Evolutionary conservation across 495 filamentous ascomycete genomes (phyloP), one percentile per base, ranked within the genome.

Genomic region (Neurospora tetrasperma): DNA sequence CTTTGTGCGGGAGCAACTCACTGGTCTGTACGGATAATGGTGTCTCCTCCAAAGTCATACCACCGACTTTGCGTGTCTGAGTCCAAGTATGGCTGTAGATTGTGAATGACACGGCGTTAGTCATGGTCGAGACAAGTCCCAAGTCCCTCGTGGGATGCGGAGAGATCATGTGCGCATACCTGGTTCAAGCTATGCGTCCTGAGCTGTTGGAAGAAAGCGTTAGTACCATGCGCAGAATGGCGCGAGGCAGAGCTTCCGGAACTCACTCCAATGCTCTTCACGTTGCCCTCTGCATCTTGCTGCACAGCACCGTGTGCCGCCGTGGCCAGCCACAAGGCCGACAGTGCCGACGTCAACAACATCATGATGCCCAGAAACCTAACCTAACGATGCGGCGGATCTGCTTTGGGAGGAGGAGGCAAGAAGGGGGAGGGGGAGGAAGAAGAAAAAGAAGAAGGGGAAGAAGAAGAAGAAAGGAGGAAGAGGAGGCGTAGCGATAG

Each of bases 31-130:
- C 96, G 91, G 79, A 98, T 86, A 75, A 99, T 89, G 6, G 96
- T 96, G 81, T 97, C 93, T 78, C 94, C 96, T 79, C 96, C 96
- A 88, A 97, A 99, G 85, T 99, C 96, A 82, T 93, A 99, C 94
- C 96, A 99, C 83, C 96, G 92, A 85, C 92, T 97, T 87, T 97
- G 93, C 90, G 98, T 94, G 82, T 99, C 96, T 73, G 93, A 94
- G 83, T 98, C 96, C 69, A 99, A 88, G 82, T 98, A 99, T 69
- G 96, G 96, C 92, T 98, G 59, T 31, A 62, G 35, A 48, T 14
- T 16, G 31, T 43, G 12, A 62, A 18, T 31, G 35, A 16, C 3
- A 18, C 54, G 27, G 54, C 14, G 54, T 66, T 66, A 66, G 54
- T 66, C 27, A 35, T 38, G 12, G 31, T 38, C 35, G 4, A 38